phyloP scores from a whole-genome alignment of 345 rosid genomes.

The Physaria fendleri region DNA sequence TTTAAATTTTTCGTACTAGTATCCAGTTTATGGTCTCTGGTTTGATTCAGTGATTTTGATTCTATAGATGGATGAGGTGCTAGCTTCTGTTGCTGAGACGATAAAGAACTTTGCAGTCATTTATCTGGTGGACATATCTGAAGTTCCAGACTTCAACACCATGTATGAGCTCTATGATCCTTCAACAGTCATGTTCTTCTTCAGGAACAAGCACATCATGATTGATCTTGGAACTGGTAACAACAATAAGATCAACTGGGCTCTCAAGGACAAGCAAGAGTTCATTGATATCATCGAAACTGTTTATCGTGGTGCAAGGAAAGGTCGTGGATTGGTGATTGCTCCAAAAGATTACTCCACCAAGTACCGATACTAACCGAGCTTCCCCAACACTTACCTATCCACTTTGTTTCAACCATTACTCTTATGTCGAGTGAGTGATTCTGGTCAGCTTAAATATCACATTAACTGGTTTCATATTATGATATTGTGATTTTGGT shows the following conservation, averaged over 20 bases:
- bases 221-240: constrained; percentile 96
- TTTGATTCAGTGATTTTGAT: not conserved
- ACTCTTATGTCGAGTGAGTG: too few species aligned
- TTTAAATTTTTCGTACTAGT: not conserved
- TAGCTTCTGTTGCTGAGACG: constrained; percentile 85
- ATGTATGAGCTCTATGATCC: constrained; percentile 97
- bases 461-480: not conserved
- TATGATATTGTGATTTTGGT: constrained; percentile 7
- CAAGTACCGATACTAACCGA: constrained; percentile 70
- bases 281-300: constrained; percentile 88
- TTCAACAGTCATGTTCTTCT: constrained; percentile 91
- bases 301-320: constrained; percentile 82
- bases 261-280: constrained; percentile 97
- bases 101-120: constrained; percentile 94
- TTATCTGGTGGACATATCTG: constrained; percentile 83
- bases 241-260: constrained; percentile 98
- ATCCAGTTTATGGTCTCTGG: not conserved
- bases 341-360: constrained; percentile 98
- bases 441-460: constrained; percentile 17
- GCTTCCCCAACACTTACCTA: not conserved
- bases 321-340: constrained; percentile 92
- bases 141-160: constrained; percentile 91
- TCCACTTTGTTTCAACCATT: not conserved
- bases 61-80: constrained; percentile 89
- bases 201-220: constrained; percentile 97